Conservation (phyloP, 805 yeast species). For the Ogataea polymorpha region DNA sequence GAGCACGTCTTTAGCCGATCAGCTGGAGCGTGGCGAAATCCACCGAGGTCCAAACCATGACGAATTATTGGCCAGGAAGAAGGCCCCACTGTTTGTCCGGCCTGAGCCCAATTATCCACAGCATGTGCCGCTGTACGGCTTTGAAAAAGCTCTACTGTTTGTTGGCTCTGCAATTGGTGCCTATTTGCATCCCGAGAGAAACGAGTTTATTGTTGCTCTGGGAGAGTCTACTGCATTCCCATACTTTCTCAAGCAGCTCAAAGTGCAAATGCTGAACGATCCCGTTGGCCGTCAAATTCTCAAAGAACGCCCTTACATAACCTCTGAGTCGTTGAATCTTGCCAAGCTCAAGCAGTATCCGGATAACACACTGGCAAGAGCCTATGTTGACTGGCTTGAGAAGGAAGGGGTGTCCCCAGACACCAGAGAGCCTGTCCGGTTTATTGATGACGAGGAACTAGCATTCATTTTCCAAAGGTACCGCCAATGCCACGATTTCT, state of each 20-base stretch:
- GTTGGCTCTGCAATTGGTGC: conserved; percentile 77
- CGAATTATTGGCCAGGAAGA: conserved; percentile 21
- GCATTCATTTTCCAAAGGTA: conserved; percentile 93
- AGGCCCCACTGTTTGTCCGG: conserved; percentile 36
- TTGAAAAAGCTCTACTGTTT: conserved; percentile 65
- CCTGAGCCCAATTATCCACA: conserved; percentile 58
- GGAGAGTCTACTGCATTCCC: conserved; percentile 90
- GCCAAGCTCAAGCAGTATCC: conserved; percentile 60
- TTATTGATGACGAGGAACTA: conserved; percentile 82
- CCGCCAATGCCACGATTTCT: conserved; percentile 95
- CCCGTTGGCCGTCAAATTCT: conserved; percentile 74
- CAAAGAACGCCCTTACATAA: conserved; percentile 78
- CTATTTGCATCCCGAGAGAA: conserved; percentile 69
- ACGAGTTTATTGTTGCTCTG: conserved; percentile 71
- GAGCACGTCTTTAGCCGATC: conserved; percentile 44
- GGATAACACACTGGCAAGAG: conserved; percentile 67
- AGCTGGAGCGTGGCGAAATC: conserved; percentile 52
- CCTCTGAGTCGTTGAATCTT: conserved; percentile 65
- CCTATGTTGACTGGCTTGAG: conserved; percentile 79
- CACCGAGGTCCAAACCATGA: conserved; percentile 34
- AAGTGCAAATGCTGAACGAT: conserved; percentile 72
- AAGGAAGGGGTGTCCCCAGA: conserved; percentile 91
- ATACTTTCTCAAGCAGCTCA: conserved; percentile 57
- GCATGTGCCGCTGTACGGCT: conserved; percentile 67
- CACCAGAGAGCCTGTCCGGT: conserved; percentile 83